A percentile compares a stretch with the other conserved stretches of the same genome.
These are phyloP conservation scores for Xylaria multiplex DNA, from an alignment of 2,329 filamentous ascomycete genomes.

Conservation along the genomic window DNA sequence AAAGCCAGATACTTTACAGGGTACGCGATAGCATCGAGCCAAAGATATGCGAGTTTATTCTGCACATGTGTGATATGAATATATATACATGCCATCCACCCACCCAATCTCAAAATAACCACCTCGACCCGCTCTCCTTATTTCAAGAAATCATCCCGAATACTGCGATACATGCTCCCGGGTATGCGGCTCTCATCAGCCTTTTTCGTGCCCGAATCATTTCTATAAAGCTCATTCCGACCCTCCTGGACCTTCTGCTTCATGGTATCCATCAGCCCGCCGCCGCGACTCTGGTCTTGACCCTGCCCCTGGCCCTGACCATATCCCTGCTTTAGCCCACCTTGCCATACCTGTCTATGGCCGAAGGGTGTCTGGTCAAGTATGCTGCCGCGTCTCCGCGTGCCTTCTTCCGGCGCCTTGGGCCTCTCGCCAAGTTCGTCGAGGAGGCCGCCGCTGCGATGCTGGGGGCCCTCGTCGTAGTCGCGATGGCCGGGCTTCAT, in stretches of 20 bases:
- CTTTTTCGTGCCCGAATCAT: constrained; percentile 19
- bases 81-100: too few relatives aligned
- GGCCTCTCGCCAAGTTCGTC: constrained; percentile 16
- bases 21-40: too few relatives aligned
- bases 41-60: too few relatives aligned
- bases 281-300: background rate
- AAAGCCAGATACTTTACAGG: too few relatives aligned
- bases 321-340: background rate
- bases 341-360: background rate
- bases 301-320: background rate
- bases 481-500: constrained; percentile 29
- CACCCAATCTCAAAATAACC: too few relatives aligned
- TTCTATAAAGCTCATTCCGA: constrained; percentile 16
- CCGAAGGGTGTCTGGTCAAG: constrained; percentile 9
- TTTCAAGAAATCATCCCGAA: constrained; percentile 31
- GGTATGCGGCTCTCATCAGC: constrained; percentile 21
- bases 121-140: background rate
- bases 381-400: constrained; percentile 3
- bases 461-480: constrained; percentile 19
- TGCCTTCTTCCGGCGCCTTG: background rate
- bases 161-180: constrained; percentile 21
- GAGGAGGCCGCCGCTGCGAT: constrained; percentile 10
- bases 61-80: too few relatives aligned
- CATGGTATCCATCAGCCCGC: constrained; percentile 7
- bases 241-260: background rate